Base-by-base conservation (phyloP, 495 filamentous ascomycete genomes). In the Tuber microsphaerosporum region DNA sequence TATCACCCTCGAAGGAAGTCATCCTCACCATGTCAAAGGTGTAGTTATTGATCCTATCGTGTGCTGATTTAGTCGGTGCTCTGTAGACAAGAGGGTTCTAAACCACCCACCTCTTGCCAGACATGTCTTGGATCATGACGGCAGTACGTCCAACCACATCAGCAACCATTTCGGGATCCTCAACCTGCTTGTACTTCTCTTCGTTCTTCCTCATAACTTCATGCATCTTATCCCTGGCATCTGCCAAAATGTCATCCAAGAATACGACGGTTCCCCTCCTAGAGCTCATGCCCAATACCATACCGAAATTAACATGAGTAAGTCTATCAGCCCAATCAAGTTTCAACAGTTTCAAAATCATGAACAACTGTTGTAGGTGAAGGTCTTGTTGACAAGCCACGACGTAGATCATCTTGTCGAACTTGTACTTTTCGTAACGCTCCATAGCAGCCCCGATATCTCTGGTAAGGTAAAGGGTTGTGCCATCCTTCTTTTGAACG, bases 1-100 rank as follows among this genome's bases (percentile, higher is more conserved):
- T 91, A 75, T 91, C 90, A 70, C 90, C 89, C 81, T 92, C 90
- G 76, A 91, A 91, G 39, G 89, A 89, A 2, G 89, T 90, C 89
- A 91, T 91, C 34, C 86, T 84, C 17, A 88, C 87, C 83, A 90
- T 87, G 81, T 90, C 87, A 83, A 90, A 91, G 46, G 83, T 84
- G 83, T 91, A 91, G 81, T 89, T 88, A 80, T 89, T 90, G 76
- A 88, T 87, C 76, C 88, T 89, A 73, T 1, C 34, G 26, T 41
- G 45, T 46, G 72, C 8, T 14, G 31, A 61, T 34, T 65, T 65
- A 34, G 56, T 80, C 41, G 17, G 73, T 37, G 17, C 9, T 74
- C 20, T 48, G 31, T 19, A 37, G 31, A 20, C 10, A 19, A 2
- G 68, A 22, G 9, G 5, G 31, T 61, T 31, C n/a, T n/a, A 51